Evolutionary conservation across 2,329 filamentous ascomycete genomes (phyloP).

Genomic region (Cladophialophora exuberans): DNA sequence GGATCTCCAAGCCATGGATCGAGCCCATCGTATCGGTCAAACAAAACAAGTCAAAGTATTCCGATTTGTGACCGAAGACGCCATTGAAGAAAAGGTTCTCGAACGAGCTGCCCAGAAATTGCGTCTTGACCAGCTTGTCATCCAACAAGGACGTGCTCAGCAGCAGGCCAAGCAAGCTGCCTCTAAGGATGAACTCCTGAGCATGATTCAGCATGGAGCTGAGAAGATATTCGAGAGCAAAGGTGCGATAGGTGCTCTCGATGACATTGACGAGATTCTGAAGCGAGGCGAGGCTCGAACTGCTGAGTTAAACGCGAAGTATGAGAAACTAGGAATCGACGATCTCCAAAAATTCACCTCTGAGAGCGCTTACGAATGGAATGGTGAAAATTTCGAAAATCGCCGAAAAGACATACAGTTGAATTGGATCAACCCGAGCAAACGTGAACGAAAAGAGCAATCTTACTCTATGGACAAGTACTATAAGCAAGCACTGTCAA

Average conservation of each 20-base stretch:
- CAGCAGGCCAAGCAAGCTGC: conserved; percentile 87
- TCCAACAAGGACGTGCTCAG: conserved; percentile 94
- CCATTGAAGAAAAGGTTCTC: conserved; percentile 97
- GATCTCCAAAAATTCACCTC: conserved; percentile 97
- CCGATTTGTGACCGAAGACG: conserved; percentile 95
- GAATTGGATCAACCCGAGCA: conserved; percentile 96
- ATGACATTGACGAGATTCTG: conserved; percentile 88
- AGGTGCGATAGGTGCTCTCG: conserved; percentile 65
- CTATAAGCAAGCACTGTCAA: conserved; percentile 88
- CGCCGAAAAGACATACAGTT: conserved; percentile 90
- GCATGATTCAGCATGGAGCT: conserved; percentile 99
- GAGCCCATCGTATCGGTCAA: conserved; percentile 96
- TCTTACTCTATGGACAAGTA: conserved; percentile 99
- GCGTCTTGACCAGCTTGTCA: conserved; percentile 93
- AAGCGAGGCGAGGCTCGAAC: conserved; percentile 86
- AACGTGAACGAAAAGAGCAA: conserved; percentile 97
- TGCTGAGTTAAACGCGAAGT: conserved; percentile 86
- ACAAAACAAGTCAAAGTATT: conserved; percentile 98
- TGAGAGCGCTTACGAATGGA: conserved; percentile 98
- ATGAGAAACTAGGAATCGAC: conserved; percentile 95
- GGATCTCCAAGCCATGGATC: conserved; percentile 98
- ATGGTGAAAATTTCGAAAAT: conserved; percentile 91
- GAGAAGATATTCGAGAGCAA: conserved; percentile 85
- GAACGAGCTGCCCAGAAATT: conserved; percentile 96
- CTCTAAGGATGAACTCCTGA: conserved; percentile 93